Base-by-base conservation (phyloP, 2,329 filamentous ascomycete species). In the Nemania sp. region DNA sequence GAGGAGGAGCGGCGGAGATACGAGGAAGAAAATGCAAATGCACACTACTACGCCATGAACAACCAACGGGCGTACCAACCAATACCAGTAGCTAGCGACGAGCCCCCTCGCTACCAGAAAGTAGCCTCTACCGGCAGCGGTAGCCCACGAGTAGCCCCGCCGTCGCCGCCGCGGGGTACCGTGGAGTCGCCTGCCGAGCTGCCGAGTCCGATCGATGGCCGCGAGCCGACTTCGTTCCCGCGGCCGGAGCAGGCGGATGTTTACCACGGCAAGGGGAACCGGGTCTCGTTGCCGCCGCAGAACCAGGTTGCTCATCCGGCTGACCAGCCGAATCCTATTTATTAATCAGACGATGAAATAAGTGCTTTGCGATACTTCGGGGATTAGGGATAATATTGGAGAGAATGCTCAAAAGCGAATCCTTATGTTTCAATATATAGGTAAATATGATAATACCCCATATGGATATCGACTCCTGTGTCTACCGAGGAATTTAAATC, bases 191-290 rank as follows among this genome's bases (percentile, higher is more conserved):
- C 64, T 20, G 67, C 59, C 8, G 67, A 69, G 27, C 41, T 69
- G 26, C 63, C 55, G 63, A 69, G 67, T 20, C 67, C 67, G 3
- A 20, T 66, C 32, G 63, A 64, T 11, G 63, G 55, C 3, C 58
- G 55, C 24, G 62, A 59, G 49, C 67, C 67, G 32, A 13, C 45
- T 4, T 47, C 54, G n/a, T n/a, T 64, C 3, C 56, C 57, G 22
- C 20, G 45, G 24, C 20, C 38, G 6, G 11, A n/a, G 35, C 22
- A 24, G 4, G 35, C 49, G 20, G 51, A 53, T 51, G 27, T 27
- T 8, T 52, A 57, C 53, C n/a, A 62, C 18, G n/a, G 38, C 0
- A 32, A 51, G 29, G 32, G 22, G 27, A 22, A 27, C 6, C 38
- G 18, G 13, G 26, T 32, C 35, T 38, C 47, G 20, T 38, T 26